phyloP scores from a whole-genome alignment of 805 yeast genomes.

The Wickerhamiella spandovensis region DNA sequence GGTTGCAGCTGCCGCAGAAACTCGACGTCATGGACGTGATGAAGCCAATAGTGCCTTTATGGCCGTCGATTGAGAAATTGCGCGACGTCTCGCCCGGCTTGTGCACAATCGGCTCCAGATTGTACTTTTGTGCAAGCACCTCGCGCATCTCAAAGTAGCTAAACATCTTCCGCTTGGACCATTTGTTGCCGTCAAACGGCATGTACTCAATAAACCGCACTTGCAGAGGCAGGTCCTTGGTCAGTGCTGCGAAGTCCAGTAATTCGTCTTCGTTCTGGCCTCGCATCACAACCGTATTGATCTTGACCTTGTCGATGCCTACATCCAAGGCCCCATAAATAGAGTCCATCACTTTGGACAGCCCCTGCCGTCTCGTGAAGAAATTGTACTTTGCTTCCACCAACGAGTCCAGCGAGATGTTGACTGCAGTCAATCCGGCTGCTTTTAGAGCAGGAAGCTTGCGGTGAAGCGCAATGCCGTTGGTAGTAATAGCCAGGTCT shows the following conservation, averaged over 20 bases:
- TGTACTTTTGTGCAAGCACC: slow-evolving; percentile 24
- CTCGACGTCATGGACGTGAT: slow-evolving; percentile 44
- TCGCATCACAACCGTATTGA: slow-evolving; percentile 39
- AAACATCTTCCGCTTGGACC: slow-evolving; percentile 35
- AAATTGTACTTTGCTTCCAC: slow-evolving; percentile 37
- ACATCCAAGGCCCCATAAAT: slow-evolving; percentile 32
- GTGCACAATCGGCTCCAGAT: slow-evolving; percentile 19
- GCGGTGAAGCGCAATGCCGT: slow-evolving; percentile 38
- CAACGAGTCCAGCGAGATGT: slow-evolving; percentile 37
- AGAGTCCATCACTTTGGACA: slow-evolving; percentile 32
- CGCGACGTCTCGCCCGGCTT: slow-evolving; percentile 38
- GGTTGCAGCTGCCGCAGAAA: slow-evolving; percentile 40
- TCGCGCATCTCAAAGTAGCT: slow-evolving; percentile 32
- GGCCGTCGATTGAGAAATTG: slow-evolving; percentile 31
- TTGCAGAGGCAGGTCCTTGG: slow-evolving; percentile 30
- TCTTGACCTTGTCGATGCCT: slow-evolving; percentile 34
- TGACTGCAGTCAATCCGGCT: slow-evolving; percentile 35
- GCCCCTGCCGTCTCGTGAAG: slow-evolving; percentile 39
- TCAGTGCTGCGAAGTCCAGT: slow-evolving; percentile 32
- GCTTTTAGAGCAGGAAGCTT: slow-evolving; percentile 31
- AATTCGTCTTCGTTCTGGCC: slow-evolving; percentile 40
- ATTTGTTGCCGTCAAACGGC: slow-evolving; percentile 46
- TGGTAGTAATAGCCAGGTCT: slow-evolving; percentile 39
- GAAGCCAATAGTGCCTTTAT: slow-evolving; percentile 36
- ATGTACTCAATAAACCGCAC: slow-evolving; percentile 44